Evolutionary conservation across 352 stramenopile genomes (phyloP), one percentile per base, ranked within the genome.

Genomic region (Globisporangium heterothallicum): DNA sequence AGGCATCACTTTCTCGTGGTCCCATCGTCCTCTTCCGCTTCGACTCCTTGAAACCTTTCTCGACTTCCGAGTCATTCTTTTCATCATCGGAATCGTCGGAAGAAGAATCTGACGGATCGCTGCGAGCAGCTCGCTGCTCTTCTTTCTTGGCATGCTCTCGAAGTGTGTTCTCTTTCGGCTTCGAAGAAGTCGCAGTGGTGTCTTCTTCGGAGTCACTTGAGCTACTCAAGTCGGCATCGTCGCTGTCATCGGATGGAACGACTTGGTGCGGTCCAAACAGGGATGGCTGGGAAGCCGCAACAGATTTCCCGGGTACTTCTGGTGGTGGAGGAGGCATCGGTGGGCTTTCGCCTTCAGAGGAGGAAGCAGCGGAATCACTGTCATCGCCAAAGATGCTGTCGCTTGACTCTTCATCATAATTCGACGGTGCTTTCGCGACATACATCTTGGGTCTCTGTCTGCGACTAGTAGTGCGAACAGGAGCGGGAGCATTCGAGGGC

Each of bases 301-400:
- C 18, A 58, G 48, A 21, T 61, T 59, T n/a, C n/a, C 59, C 44
- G 40, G 53, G 32, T 30, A 61, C 60, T 30, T 60, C 36, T 13
- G 58, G 58, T 9, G 58, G 52, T 35, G 74, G 70, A 4, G 73
- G 74, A 4, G 74, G 74, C 46, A 70, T 29, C 3, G 61, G 73
- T 18, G 73, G 70, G 35, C 64, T 54, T 26, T 68, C 59, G 6
- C 66, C 69, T n/a, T 84, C 72, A 0, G 63, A 72, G 16, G 66
- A 77, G 4, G 60, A 82, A 26, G 61, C 64, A 5, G 67, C 70
- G 7, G 73, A 88, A 5, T 91, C 80, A 46, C 73, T 79, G 49
- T 83, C 71, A 38, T 82, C 92, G 36, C 79, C 84, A 58, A 92
- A 88, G 25, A 94, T 91, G 53, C 79, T 92, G 65, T 94, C 84